Conservation (phyloP, 129 eudicot species). For the Lactuca saligna region DNA sequence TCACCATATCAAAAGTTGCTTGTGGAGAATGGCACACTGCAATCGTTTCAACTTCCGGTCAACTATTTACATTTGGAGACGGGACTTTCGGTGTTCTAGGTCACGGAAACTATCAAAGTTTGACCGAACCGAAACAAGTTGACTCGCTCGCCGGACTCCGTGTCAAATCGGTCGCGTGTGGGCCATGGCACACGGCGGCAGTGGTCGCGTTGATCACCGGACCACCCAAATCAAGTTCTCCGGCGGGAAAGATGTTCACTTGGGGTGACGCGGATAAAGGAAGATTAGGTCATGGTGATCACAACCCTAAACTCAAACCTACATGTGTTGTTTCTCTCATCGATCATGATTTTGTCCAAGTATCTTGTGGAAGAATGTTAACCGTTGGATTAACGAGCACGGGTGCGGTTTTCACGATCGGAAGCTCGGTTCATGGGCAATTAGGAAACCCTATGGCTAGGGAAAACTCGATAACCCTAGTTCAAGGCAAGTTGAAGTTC, state of each 20-base stretch:
- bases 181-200: constrained; percentile 76
- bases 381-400: constrained; percentile 50
- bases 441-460: constrained; percentile 49
- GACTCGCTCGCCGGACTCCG: constrained; percentile 47
- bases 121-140: constrained; percentile 55
- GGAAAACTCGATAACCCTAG: constrained; percentile 40
- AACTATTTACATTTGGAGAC: constrained; percentile 59
- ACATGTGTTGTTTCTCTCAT: constrained; percentile 43
- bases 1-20: constrained; percentile 40
- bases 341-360: constrained; percentile 59
- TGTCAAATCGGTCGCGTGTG: constrained; percentile 62
- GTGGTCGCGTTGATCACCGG: constrained; percentile 42
- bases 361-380: constrained; percentile 56
- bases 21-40: constrained; percentile 72
- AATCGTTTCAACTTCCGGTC: constrained; percentile 46
- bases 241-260: constrained; percentile 55
- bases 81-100: constrained; percentile 80
- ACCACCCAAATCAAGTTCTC: constrained; percentile 21
- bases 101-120: constrained; percentile 50
- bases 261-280: constrained; percentile 84
- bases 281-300: constrained; percentile 51
- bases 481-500: constrained; percentile 60
- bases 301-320: constrained; percentile 40
- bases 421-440: constrained; percentile 58
- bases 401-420: constrained; percentile 57